A percentile compares a stretch with the other conserved stretches of the same genome.
Conservation (phyloP, 2,329 filamentous ascomycete species). For the Cadophora sp. region DNA sequence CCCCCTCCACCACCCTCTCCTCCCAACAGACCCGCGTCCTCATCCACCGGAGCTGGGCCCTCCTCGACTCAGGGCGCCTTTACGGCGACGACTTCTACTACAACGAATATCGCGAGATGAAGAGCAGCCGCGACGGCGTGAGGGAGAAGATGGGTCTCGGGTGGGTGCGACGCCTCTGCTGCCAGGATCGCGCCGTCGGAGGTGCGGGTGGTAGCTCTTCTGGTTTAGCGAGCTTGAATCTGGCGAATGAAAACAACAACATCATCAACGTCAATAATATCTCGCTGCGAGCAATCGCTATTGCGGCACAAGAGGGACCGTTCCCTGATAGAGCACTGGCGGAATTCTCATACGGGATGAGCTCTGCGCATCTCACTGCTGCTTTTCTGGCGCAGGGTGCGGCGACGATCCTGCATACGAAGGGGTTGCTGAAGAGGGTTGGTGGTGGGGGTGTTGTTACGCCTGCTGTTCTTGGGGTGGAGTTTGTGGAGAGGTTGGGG, state of each 20-base stretch:
- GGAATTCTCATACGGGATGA: slow-evolving; percentile 1
- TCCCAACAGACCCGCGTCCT: slow-evolving; percentile 15
- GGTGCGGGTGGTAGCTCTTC: no score
- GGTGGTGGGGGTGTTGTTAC: slow-evolving; percentile 19
- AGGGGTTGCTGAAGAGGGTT: background rate
- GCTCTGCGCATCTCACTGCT: slow-evolving; percentile 3
- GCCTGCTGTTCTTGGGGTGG: slow-evolving; percentile 11
- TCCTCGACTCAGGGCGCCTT: background rate
- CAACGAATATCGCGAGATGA: slow-evolving; percentile 18
- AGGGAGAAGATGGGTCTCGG: slow-evolving; percentile 10
- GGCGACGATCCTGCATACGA: slow-evolving; percentile 11
- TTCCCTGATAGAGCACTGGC: slow-evolving; percentile 22
- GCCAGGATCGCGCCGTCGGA: background rate
- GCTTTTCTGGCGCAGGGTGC: slow-evolving; percentile 20
- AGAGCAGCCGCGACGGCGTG: background rate
- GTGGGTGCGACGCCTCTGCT: background rate
- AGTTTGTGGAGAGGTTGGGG: slow-evolving; percentile 15
- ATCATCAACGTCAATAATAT: background rate
- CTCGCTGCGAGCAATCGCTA: slow-evolving; percentile 16
- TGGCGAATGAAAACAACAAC: background rate
- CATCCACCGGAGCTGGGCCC: slow-evolving; percentile 20
- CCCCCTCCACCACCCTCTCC: background rate
- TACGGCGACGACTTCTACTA: slow-evolving; percentile 20
- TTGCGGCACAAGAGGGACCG: slow-evolving; percentile 22
- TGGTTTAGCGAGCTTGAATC: background rate